phyloP scores from a whole-genome alignment of 2,329 filamentous ascomycete genomes.

The Erysiphe pulchra region DNA sequence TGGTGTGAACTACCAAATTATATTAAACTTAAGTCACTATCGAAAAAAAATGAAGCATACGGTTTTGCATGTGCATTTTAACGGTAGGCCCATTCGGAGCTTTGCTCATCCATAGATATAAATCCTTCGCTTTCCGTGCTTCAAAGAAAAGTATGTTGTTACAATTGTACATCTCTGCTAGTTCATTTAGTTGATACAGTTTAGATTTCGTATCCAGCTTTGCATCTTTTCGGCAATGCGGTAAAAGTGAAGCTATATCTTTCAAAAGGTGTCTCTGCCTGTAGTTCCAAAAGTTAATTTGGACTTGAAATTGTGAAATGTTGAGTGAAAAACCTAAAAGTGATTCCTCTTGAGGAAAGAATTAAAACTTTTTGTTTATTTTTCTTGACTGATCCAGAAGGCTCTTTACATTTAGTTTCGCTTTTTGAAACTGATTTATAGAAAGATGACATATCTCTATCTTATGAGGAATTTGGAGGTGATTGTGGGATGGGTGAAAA shows the following conservation, averaged over 20 bases:
- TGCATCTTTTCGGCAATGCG: slow-evolving; percentile 78
- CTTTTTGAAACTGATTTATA: slow-evolving; percentile 50
- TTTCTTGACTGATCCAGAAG: slow-evolving; percentile 25
- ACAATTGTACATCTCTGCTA: slow-evolving; percentile 58
- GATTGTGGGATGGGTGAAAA: too few species aligned
- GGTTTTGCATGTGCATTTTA: slow-evolving; percentile 53
- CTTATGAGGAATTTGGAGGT: too few species aligned
- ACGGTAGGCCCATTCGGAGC: slow-evolving; percentile 39
- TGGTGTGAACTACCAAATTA: slow-evolving; percentile 49
- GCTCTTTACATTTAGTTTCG: slow-evolving; percentile 19
- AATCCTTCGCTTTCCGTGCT: slow-evolving; percentile 76
- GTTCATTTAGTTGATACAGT: slow-evolving; percentile 55
- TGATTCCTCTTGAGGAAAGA: slow-evolving; percentile 77
- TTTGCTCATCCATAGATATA: slow-evolving; percentile 85
- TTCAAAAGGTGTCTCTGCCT: slow-evolving; percentile 86
- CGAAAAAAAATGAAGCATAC: slow-evolving; percentile 15
- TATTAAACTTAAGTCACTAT: slow-evolving; percentile 1
- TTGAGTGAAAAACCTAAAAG: slow-evolving; percentile 34
- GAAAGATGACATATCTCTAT: slow-evolving; percentile 34
- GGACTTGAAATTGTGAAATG: slow-evolving; percentile 1
- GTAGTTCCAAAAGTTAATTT: neutral
- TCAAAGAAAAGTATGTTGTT: slow-evolving; percentile 93
- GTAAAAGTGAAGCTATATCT: slow-evolving; percentile 68
- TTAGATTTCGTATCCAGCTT: slow-evolving; percentile 95
- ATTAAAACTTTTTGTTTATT: slow-evolving; percentile 64